phyloP scores from a whole-genome alignment of 768 basidiomycete genomes.

The Suillus hirtellus region DNA sequence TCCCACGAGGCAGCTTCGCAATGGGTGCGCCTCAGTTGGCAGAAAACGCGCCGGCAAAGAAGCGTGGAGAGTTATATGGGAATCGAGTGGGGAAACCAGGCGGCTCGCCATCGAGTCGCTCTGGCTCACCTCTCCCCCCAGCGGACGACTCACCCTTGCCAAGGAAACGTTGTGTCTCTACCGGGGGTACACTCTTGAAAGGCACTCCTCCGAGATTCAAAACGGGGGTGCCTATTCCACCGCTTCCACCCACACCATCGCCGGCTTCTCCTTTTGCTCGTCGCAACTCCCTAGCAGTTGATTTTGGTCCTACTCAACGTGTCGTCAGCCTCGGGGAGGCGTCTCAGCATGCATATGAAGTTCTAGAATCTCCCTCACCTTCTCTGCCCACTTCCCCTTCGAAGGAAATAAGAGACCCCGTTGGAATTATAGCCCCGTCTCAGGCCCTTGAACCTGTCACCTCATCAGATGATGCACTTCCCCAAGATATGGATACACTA shows the following conservation, averaged over 20 bases:
- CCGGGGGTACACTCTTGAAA: constrained; percentile 24
- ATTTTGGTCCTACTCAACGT: constrained; percentile 24
- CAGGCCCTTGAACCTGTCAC: background rate
- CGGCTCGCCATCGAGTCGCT: constrained; percentile 19
- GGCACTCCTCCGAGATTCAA: constrained; percentile 12
- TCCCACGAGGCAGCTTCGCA: constrained; percentile 74
- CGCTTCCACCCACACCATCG: constrained; percentile 21
- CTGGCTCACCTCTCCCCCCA: constrained; percentile 21
- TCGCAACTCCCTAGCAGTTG: constrained; percentile 32
- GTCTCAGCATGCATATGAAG: constrained; percentile 4
- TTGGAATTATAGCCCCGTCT: background rate
- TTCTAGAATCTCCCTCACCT: constrained; percentile 11
- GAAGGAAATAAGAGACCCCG: background rate
- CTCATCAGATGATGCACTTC: background rate
- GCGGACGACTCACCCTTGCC: constrained; percentile 20
- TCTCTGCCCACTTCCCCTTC: constrained; percentile 5
- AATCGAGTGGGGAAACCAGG: constrained; percentile 53
- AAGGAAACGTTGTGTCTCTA: constrained; percentile 32
- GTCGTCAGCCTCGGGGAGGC: constrained; percentile 19
- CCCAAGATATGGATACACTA: constrained; percentile 7
- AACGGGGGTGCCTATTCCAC: constrained; percentile 26
- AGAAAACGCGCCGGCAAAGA: constrained; percentile 47
- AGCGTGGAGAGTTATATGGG: constrained; percentile 70
- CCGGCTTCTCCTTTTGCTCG: constrained; percentile 10
- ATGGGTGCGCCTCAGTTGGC: constrained; percentile 60